Evolutionary conservation across 2,329 filamentous ascomycete species (phyloP).

Genomic region (Penicillium sp.): DNA sequence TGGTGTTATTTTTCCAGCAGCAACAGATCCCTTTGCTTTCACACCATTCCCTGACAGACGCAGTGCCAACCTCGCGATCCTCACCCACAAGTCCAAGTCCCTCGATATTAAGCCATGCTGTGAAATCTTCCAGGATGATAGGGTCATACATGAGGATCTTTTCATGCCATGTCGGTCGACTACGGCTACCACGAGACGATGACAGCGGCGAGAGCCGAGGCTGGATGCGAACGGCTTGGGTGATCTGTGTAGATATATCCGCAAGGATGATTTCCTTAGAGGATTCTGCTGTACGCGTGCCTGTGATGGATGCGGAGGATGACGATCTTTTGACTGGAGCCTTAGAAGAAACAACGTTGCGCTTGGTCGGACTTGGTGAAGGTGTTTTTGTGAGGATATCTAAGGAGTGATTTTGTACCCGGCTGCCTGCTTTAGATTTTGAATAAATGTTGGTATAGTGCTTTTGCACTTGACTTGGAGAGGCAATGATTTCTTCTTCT

Average conservation of each 20-base stretch:
- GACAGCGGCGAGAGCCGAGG: slow-evolving; percentile 24
- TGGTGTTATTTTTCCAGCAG: slow-evolving; percentile 56
- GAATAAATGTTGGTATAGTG: slow-evolving; percentile 13
- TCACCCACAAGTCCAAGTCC: slow-evolving; percentile 62
- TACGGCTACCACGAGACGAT: slow-evolving; percentile 37
- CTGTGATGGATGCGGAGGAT: background rate
- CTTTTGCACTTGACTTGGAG: slow-evolving; percentile 27
- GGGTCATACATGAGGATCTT: slow-evolving; percentile 94
- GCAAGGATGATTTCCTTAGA: slow-evolving; percentile 25
- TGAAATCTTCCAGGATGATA: slow-evolving; percentile 80
- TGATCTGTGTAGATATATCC: slow-evolving; percentile 49
- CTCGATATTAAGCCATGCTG: slow-evolving; percentile 75
- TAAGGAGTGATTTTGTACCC: slow-evolving; percentile 5
- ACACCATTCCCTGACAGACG: slow-evolving; percentile 83
- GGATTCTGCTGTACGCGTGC: background rate
- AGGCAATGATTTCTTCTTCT: slow-evolving; percentile 35
- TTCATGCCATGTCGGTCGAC: slow-evolving; percentile 71
- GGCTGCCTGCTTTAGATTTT: background rate
- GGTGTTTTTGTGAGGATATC: slow-evolving; percentile 13
- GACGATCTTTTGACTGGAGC: slow-evolving; percentile 1
- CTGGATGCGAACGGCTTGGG: slow-evolving; percentile 47
- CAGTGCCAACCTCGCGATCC: slow-evolving; percentile 62
- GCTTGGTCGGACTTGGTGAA: slow-evolving; percentile 11
- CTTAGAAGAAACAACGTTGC: slow-evolving; percentile 13
- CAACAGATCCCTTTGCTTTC: slow-evolving; percentile 84